Base-by-base conservation (phyloP, 2,329 filamentous ascomycete species). In the Colletotrichum orchidophilum region DNA sequence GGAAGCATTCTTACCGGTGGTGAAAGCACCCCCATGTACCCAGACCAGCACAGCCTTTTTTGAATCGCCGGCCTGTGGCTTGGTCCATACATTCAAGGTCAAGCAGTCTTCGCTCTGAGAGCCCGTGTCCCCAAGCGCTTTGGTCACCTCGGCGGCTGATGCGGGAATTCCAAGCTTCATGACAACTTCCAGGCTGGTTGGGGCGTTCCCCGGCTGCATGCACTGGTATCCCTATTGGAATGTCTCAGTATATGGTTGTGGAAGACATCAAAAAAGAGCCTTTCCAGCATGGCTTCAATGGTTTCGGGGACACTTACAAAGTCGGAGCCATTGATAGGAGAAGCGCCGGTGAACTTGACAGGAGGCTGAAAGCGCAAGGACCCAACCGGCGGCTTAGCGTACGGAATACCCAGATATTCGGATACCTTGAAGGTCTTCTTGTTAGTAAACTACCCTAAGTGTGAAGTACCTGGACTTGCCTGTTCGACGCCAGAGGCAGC, bases 361-460 rank as follows among this genome's bases (percentile, higher is more conserved):
- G 66, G 61, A 57, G 72, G 61, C 39, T 73, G 65, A 15, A 91
- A 90, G 5, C 90, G 85, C 1, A 86, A 85, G 29, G 85, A 78
- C 0, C 88, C 88, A 39, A 87, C 83, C 3, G 81, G 78, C 31
- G 80, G 78, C 72, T 88, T 84, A 3, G 88, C 89, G 75, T 87
- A 91, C 0, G 88, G 89, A 3, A 91, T 85, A 1, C 86, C 86
- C 2, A 87, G 77, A 75, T 72, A 73, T 35, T 73, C 72, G 26
- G 71, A 73, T 7, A 73, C 71, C 68, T 71, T 9, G 26, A 5
- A 29, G 33, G 3, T 13, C 6, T 3, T 15, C 8, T 21, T 15
- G 33, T 71, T 18, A 68, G 64, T 29, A 7, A 26, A 29, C 29
- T 24, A n/a, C 7, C 5, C 31, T 5, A 5, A 18, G 33, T 24